These are phyloP conservation scores for Trametes pubescens DNA, from an alignment of 1,284 basidiomycete genomes.

Conservation along the genomic window DNA sequence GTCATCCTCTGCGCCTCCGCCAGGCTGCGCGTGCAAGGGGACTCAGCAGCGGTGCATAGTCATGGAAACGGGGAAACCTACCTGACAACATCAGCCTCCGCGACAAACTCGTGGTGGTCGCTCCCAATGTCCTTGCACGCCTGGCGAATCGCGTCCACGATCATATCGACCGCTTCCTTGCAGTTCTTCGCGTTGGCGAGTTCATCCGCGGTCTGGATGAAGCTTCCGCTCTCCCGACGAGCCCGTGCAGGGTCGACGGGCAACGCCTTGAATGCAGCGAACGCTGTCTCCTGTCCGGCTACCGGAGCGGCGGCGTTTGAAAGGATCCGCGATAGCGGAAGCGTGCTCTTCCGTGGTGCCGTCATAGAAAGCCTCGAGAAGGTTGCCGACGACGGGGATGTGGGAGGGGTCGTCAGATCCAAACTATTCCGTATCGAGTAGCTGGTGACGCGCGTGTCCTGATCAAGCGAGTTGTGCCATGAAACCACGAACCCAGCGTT, in stretches of 20 bases:
- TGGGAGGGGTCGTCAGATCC: slow-evolving; percentile 43
- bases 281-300: slow-evolving; percentile 49
- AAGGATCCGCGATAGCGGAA: slow-evolving; percentile 45
- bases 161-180: slow-evolving; percentile 76
- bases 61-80: slow-evolving; percentile 46
- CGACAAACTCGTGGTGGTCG: slow-evolving; percentile 58
- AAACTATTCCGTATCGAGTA: slow-evolving; percentile 84
- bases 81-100: slow-evolving; percentile 83
- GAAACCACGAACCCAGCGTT: slow-evolving; percentile 87
- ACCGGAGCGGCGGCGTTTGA: slow-evolving; percentile 44
- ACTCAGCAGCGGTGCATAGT: slow-evolving; percentile 16
- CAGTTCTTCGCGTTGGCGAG: slow-evolving; percentile 71
- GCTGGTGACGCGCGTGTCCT: slow-evolving; percentile 78
- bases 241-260: slow-evolving; percentile 71
- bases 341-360: slow-evolving; percentile 34
- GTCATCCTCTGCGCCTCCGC: slow-evolving; percentile 85
- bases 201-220: slow-evolving; percentile 68
- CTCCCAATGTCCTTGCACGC: slow-evolving; percentile 74
- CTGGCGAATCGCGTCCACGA: slow-evolving; percentile 73
- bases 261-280: slow-evolving; percentile 80
- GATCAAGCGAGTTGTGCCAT: slow-evolving; percentile 69
- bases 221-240: slow-evolving; percentile 59
- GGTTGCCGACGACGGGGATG: slow-evolving; percentile 32
- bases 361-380: slow-evolving; percentile 23
- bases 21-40: slow-evolving; percentile 53